Evolutionary conservation across 495 filamentous ascomycete species (phyloP), one percentile per base, ranked within the genome.

Genomic region (Clohesyomyces aquaticus): DNA sequence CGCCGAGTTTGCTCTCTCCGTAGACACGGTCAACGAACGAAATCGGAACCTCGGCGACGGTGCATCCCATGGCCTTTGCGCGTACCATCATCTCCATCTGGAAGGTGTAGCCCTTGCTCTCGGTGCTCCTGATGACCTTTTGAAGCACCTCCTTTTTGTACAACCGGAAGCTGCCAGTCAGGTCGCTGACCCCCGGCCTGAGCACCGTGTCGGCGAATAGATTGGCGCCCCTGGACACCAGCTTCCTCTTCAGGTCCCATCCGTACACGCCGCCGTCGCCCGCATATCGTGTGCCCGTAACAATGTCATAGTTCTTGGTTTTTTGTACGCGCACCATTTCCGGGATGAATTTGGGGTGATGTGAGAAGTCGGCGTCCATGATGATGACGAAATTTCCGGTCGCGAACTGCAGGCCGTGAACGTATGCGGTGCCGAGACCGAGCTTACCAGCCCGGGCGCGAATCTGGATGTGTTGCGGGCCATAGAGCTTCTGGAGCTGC

Each of bases 351-450:
- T 96, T 96, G 72, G 92, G 92, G 78, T 98, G 94, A 81, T 98
- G 95, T 72, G 85, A 90, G 85, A 98, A 98, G 77, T 98, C 94
- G 76, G 94, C 94, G 80, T 98, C 94, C 94, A 98, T 98, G 82
- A 98, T 98, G 80, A 98, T 90, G 61, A 98, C 88, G 76, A 85
- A 98, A 81, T 92, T 96, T 65, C 94, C 94, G 22, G 86, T 90
- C 35, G 81, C 87, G 73, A 86, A 96, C 72, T 93, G 81, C 54
- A 98, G 81, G 42, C 94, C 94, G 75, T 98, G 93, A 45, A 98
- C 89, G 79, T 98, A 98, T 10, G 95, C 94, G 1, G 94, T 98
- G 58, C 94, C 94, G 25, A 98, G 86, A 18, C 95, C 95, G 42
- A 98, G 89, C 80, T 98, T 98, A 63, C 94, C 95, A 21, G 88